Base-by-base conservation (phyloP, 495 filamentous ascomycete genomes). In the Penicillium soppii region DNA sequence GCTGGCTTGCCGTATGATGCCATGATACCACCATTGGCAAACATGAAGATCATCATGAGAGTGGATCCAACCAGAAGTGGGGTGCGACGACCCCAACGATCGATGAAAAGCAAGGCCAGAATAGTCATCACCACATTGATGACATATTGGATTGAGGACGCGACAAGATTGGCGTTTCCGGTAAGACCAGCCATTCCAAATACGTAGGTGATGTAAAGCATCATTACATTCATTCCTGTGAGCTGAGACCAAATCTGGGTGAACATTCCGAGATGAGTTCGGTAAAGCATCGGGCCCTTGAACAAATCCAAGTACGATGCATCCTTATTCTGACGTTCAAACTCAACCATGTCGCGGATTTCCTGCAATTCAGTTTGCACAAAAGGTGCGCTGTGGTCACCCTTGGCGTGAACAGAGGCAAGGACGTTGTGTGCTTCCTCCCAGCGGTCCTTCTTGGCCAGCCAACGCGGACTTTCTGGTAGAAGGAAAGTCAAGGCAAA, bases 171-270 rank as follows among this genome's bases (percentile, higher is more conserved):
- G 52, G 54, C 47, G 19, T 83, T 74, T 25, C 75, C 74, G 1
- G 72, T 75, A 0, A 86, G 68, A 13, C 86, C 85, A 12, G 86
- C 84, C 86, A 88, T 89, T 19, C 82, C 80, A 55, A 88, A 89
- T 54, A 89, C 76, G 41, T 90, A 89, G 17, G 69, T 76, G 37
- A 80, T 77, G 50, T 82, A 70, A 57, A 82, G 81, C 82, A 90
- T 90, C 87, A 91, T 91, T 10, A 90, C 87, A 61, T 91, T 92
- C 85, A 90, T 90, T 12, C 89, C 89, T 1, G 87, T 89, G 16
- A 92, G 72, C 59, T 94, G 89, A 22, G 83, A 84, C 89, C 89
- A 92, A 62, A 94, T 87, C 64, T 92, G 89, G 0, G 83, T 88
- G 58, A 90, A 90, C 37, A 92, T 58, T 43, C 89, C 88, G 56